A percentile compares a stretch with the other conserved stretches of the same genome.
phyloP scores from a whole-genome alignment of 2,329 filamentous ascomycete genomes.

The Sordariomycetes sp. region DNA sequence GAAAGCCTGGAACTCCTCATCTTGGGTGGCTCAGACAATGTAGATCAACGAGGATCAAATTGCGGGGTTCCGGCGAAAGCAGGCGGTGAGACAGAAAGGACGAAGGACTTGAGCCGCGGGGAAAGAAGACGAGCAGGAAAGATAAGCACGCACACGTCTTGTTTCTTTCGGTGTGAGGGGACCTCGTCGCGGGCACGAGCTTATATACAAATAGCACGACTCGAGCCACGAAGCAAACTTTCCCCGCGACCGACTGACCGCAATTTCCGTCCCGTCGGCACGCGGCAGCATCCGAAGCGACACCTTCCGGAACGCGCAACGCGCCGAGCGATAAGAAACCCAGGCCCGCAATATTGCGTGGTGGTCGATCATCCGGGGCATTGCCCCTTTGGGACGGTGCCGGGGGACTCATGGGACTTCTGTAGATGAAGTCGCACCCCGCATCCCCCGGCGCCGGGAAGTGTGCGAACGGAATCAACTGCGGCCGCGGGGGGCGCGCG shows the following conservation, averaged over 20 bases:
- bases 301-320: background rate
- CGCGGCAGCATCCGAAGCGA: background rate
- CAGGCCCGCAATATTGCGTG: background rate
- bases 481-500: background rate
- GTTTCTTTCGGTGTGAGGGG: background rate
- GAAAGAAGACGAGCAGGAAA: background rate
- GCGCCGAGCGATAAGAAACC: background rate
- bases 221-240: background rate
- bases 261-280: background rate
- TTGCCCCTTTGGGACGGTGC: background rate
- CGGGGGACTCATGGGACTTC: background rate
- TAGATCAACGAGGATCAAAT: too few species aligned
- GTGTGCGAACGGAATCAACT: background rate
- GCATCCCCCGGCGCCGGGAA: background rate
- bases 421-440: background rate
- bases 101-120: background rate
- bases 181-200: background rate
- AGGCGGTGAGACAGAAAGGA: background rate
- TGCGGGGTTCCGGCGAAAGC: background rate
- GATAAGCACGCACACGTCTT: background rate
- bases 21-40: background rate
- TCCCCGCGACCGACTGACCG: background rate
- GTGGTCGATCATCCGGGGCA: background rate
- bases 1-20: conserved; percentile 13
- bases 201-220: background rate